A percentile compares a stretch with the other conserved stretches of the same genome.
Conservation (phyloP, 257 asterid genomes). For the Nicotiana sylvestris region DNA sequence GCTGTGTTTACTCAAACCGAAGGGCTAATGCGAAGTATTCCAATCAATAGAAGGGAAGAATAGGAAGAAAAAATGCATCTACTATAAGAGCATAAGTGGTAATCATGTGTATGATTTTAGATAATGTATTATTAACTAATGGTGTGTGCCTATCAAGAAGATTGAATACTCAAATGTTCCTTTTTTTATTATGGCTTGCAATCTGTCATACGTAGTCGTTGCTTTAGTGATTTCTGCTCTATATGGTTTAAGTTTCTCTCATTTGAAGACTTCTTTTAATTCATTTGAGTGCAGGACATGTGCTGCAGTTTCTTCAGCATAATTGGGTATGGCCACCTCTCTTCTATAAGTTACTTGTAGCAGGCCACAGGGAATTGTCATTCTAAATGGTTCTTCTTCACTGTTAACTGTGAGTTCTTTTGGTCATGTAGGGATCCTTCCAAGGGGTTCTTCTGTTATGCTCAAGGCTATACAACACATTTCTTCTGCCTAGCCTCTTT, state of each 20-base stretch:
- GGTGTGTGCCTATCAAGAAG: background rate
- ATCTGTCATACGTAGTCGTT: background rate
- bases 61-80: background rate
- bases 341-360: background rate
- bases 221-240: background rate
- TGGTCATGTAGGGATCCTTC: constrained; percentile 85
- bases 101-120: background rate
- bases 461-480: constrained; percentile 96
- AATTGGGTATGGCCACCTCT: constrained; percentile 59
- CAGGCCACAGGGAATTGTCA: background rate
- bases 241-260: background rate
- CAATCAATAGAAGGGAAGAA: background rate
- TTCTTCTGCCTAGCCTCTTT: constrained; percentile 98
- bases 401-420: constrained; percentile 2
- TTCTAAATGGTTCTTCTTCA: background rate
- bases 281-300: constrained; percentile 72
- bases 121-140: background rate
- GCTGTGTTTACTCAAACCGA: background rate
- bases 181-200: background rate
- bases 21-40: background rate
- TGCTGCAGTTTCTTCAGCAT: constrained; percentile 96
- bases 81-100: background rate
- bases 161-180: background rate
- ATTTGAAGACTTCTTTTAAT: background rate
- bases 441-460: constrained; percentile 87